Evolutionary conservation across 2,329 filamentous ascomycete species (phyloP).

Genomic region (Parascedosporium putredinis): DNA sequence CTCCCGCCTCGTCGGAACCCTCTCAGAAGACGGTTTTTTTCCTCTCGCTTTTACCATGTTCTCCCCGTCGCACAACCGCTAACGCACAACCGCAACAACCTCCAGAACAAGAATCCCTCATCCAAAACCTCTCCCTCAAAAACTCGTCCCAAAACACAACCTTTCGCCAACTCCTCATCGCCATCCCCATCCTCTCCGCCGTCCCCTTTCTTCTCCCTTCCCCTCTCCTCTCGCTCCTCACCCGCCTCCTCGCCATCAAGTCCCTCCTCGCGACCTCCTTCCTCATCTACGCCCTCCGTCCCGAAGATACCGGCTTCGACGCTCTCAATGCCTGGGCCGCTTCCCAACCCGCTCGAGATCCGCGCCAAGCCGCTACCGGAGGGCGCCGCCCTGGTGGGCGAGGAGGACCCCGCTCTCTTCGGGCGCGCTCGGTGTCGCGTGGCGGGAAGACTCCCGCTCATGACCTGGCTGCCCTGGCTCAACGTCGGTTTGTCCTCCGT

Average conservation of each 20-base stretch:
- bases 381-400: constrained; percentile 5
- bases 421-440: constrained; percentile 12
- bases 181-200: constrained; percentile 45
- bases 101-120: constrained; percentile 55
- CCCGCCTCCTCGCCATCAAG: constrained; percentile 45
- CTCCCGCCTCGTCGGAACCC: too few relatives aligned
- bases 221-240: constrained; percentile 24
- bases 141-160: constrained; percentile 48
- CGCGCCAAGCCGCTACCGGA: too few relatives aligned
- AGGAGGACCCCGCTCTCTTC: constrained; percentile 9
- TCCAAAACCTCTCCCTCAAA: constrained; percentile 39
- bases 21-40: too few relatives aligned
- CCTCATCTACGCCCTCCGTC: constrained; percentile 45
- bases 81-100: too few relatives aligned
- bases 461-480: constrained; percentile 39
- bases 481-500: constrained; percentile 48
- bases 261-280: constrained; percentile 54
- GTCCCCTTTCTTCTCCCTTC: constrained; percentile 45
- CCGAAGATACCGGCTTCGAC: constrained; percentile 42
- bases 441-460: constrained; percentile 6
- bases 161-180: constrained; percentile 47
- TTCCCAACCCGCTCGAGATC: too few relatives aligned
- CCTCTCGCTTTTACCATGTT: too few relatives aligned
- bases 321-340: constrained; percentile 34
- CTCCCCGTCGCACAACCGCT: too few relatives aligned